These are phyloP conservation scores for Protea cynaroides DNA, from an alignment of 164 flowering plant species.

Conservation along the genomic window DNA sequence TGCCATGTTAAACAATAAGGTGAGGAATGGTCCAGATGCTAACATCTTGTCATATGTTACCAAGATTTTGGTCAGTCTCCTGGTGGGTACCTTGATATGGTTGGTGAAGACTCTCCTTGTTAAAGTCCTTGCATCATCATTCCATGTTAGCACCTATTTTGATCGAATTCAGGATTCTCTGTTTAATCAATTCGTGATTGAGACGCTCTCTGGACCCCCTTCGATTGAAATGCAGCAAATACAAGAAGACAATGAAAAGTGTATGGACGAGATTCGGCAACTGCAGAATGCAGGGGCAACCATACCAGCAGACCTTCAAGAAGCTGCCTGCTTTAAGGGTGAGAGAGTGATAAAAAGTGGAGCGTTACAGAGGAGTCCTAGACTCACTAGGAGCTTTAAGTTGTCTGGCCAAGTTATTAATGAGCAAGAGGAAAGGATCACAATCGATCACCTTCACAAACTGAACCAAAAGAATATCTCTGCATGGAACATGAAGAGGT, in stretches of 20 bases:
- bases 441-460: slow-evolving; percentile 52
- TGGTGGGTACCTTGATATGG: slow-evolving; percentile 51
- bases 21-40: slow-evolving; percentile 22
- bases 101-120: slow-evolving; percentile 46
- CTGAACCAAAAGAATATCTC: slow-evolving; percentile 61
- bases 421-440: slow-evolving; percentile 33
- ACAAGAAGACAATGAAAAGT: slow-evolving; percentile 33
- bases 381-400: slow-evolving; percentile 24
- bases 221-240: slow-evolving; percentile 23
- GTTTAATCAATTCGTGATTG: slow-evolving; percentile 56
- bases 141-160: slow-evolving; percentile 51
- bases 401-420: slow-evolving; percentile 22
- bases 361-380: slow-evolving; percentile 12
- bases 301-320: slow-evolving; percentile 30
- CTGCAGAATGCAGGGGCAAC: slow-evolving; percentile 43
- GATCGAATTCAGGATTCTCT: slow-evolving; percentile 59
- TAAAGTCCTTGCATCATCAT: slow-evolving; percentile 48
- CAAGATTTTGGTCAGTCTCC: slow-evolving; percentile 41
- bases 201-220: slow-evolving; percentile 53
- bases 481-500: slow-evolving; percentile 74
- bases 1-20: slow-evolving; percentile 41
- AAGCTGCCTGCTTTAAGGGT: slow-evolving; percentile 16
- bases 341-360: slow-evolving; percentile 21
- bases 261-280: slow-evolving; percentile 34
- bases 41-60: slow-evolving; percentile 40